Conservation (phyloP, 345 rosid genomes). For the Syzygium aqueum region DNA sequence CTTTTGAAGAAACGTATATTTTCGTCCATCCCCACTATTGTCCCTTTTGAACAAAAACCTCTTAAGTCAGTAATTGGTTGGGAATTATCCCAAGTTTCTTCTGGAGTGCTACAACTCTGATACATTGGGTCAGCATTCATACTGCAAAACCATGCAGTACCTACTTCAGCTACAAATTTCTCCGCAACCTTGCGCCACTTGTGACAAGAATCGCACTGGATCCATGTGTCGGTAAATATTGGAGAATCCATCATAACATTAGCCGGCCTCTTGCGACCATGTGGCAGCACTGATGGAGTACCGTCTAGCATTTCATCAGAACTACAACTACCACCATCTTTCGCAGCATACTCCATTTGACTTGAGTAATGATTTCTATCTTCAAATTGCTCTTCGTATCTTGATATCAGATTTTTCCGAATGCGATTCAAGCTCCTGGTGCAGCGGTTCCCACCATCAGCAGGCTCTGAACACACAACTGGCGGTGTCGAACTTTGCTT, state of each 20-base stretch:
- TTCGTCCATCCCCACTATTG: slow-evolving; percentile 42
- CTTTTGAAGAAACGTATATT: slow-evolving; percentile 67
- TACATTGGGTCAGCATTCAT: slow-evolving; percentile 61
- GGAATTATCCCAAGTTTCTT: slow-evolving; percentile 62
- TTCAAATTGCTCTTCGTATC: slow-evolving; percentile 28
- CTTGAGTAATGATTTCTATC: slow-evolving; percentile 19
- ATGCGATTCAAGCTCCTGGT: slow-evolving; percentile 40
- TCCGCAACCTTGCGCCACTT: slow-evolving; percentile 82
- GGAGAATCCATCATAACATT: slow-evolving; percentile 19
- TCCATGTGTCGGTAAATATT: slow-evolving; percentile 56
- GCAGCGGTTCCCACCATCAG: slow-evolving; percentile 25
- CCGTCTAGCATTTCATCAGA: slow-evolving; percentile 11
- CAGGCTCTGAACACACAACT: slow-evolving; percentile 14
- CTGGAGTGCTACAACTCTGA: slow-evolving; percentile 67
- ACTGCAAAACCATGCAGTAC: slow-evolving; percentile 87
- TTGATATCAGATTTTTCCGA: slow-evolving; percentile 50
- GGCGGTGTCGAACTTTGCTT: slow-evolving; percentile 20
- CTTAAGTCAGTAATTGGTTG: slow-evolving; percentile 53
- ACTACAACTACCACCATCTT: not conserved
- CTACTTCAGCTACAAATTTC: slow-evolving; percentile 27
- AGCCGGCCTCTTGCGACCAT: slow-evolving; percentile 16
- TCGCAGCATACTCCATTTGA: slow-evolving; percentile 18
- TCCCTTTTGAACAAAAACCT: slow-evolving; percentile 68
- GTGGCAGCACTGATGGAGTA: slow-evolving; percentile 8
- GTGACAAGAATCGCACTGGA: slow-evolving; percentile 86